phyloP scores from a whole-genome alignment of 768 basidiomycete species.

The Lactarius vividus region DNA sequence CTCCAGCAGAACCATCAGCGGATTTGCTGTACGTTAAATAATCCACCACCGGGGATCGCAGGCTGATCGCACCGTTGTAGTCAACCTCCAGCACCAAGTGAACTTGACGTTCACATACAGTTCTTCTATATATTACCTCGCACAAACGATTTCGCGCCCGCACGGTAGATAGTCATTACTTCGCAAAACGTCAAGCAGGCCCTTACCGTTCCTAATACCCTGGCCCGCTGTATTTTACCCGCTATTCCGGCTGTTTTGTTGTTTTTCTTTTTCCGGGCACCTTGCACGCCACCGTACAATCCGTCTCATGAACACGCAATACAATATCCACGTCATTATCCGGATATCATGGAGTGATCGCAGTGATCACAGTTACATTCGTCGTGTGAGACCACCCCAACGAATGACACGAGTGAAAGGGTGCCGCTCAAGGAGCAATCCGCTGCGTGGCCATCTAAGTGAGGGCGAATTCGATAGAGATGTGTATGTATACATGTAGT shows the following conservation, averaged over 20 bases:
- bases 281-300: slow-evolving; percentile 35
- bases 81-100: slow-evolving; percentile 26
- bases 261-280: slow-evolving; percentile 35
- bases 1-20: slow-evolving; percentile 70
- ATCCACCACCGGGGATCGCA: slow-evolving; percentile 28
- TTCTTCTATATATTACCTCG: slow-evolving; percentile 19
- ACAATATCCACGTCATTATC: slow-evolving; percentile 28
- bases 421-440: neutral
- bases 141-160: slow-evolving; percentile 15
- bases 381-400: neutral
- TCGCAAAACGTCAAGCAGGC: slow-evolving; percentile 22
- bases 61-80: slow-evolving; percentile 16
- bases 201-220: slow-evolving; percentile 36
- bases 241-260: slow-evolving; percentile 36
- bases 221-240: slow-evolving; percentile 44
- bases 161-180: slow-evolving; percentile 25
- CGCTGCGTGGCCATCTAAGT: no score
- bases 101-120: slow-evolving; percentile 29
- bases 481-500: neutral
- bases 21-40: slow-evolving; percentile 50
- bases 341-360: slow-evolving; percentile 2
- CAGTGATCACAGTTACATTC: neutral
- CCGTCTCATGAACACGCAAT: slow-evolving; percentile 38
- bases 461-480: neutral
- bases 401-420: neutral